phyloP scores from a whole-genome alignment of 805 yeast species.

The Kodamaea neixiangensis region DNA sequence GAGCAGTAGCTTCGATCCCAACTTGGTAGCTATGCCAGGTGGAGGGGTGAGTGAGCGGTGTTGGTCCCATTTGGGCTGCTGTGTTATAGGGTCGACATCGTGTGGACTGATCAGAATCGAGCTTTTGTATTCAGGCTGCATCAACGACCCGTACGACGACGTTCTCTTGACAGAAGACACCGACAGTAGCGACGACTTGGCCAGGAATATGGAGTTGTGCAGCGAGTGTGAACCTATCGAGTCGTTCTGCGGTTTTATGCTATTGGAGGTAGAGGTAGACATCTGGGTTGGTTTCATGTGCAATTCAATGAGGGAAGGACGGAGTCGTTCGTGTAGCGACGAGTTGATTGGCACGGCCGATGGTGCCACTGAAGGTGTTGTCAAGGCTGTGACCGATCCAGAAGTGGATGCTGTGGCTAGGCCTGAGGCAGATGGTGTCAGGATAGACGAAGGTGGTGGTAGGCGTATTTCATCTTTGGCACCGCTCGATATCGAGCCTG shows the following conservation, averaged over 20 bases:
- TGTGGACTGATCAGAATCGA: constrained; percentile 9
- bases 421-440: constrained; percentile 3
- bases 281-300: constrained; percentile 15
- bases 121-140: constrained; percentile 18
- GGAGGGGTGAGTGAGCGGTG: constrained; percentile 15
- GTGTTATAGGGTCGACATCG: not conserved
- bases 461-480: constrained; percentile 1
- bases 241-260: constrained; percentile 16
- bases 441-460: constrained; percentile 12
- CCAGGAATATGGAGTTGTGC: constrained; percentile 36
- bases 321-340: constrained; percentile 28
- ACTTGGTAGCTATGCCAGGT: constrained; percentile 9
- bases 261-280: constrained; percentile 1
- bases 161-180: constrained; percentile 27
- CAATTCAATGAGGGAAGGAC: constrained; percentile 40
- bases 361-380: not conserved
- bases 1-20: constrained; percentile 8
- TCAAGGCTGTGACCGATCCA: not conserved
- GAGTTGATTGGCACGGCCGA: constrained; percentile 19
- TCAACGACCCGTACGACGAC: constrained; percentile 32
- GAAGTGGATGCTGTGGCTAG: not conserved
- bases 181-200: constrained; percentile 37
- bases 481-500: not conserved
- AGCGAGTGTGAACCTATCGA: constrained; percentile 32
- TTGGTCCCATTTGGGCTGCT: constrained; percentile 4